Base-by-base conservation (phyloP, 768 basidiomycete species). In the Xerocomellus amylosporus region DNA sequence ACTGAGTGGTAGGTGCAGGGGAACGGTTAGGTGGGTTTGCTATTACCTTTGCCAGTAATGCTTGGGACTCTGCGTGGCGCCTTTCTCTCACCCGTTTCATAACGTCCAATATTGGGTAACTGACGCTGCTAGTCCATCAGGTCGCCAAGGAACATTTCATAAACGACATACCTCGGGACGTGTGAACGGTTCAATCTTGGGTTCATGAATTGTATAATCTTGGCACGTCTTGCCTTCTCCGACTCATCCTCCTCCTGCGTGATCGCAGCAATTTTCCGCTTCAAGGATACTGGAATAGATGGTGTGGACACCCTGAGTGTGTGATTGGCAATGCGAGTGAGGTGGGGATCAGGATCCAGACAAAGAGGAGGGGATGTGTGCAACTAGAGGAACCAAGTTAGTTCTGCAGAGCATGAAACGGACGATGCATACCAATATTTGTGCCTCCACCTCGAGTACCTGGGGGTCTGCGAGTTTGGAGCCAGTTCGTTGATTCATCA, bases 191-290 rank as follows among this genome's bases (percentile, higher is more conserved):
- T 82, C 71, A 55, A 72, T 74, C 59, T 78, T 10, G 88, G 87
- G 48, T 82, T 82, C 88, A 90, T 89, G 73, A 85, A 89, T 51
- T 87, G 81, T 75, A 88, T 79, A 51, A 93, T 82, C 76, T 90
- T 89, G 20, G 79, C 74, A 47, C 85, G 79, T 44, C 87, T 82
- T 28, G 81, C 84, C 67, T 83, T 88, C 60, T 90, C 87, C 4
- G 81, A 79, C 56, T 90, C 89, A 51, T 90, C 87, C 53, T 88
- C 87, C 59, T 89, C 89, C 8, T 82, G 82, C 38, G 88, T 86
- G 63, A 85, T 71, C 4, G 78, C 82, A 6, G 80, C 76, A 36
- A 86, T 85, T 67, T 92, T 93, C 19, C 90, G 80, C 58, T 92
- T 93, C 56, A 91, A 73, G 1, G 91, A 86, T 17, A 78, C 72